Evolutionary conservation across 495 filamentous ascomycete species (phyloP).

Genomic region (Hypoxylon trugodes): DNA sequence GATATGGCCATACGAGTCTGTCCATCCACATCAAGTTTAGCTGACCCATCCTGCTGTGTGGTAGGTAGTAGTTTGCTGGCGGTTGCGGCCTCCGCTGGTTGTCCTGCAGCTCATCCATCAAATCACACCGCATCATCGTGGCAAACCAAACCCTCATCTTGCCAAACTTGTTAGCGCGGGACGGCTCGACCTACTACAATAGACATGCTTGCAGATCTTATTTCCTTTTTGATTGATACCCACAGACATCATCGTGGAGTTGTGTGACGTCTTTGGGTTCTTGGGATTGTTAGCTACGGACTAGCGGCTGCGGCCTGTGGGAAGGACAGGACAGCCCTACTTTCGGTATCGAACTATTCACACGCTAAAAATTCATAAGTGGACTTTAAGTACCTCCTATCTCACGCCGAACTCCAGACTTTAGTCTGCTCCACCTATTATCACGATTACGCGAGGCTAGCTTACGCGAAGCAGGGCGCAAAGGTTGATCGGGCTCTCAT

Average conservation of each 20-base stretch:
- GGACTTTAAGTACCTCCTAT: no score
- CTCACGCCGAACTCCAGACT: no score
- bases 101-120: conserved; percentile 18
- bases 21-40: conserved; percentile 1
- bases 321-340: not conserved
- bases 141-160: conserved; percentile 2
- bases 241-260: not conserved
- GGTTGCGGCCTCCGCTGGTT: not conserved
- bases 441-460: no score
- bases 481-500: no score
- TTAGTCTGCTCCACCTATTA: no score
- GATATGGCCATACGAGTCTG: not conserved
- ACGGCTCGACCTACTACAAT: not conserved
- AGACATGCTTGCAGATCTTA: not conserved
- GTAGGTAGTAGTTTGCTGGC: no score
- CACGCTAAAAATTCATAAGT: no score
- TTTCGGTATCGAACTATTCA: no score
- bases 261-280: not conserved
- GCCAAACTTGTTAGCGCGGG: not conserved
- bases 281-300: not conserved
- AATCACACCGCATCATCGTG: conserved; percentile 25
- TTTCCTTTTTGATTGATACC: not conserved
- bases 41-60: not conserved
- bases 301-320: not conserved
- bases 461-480: no score